These are phyloP conservation scores for Larix sibirica DNA, from an alignment of 83 land plant genomes.

Conservation along the genomic window DNA sequence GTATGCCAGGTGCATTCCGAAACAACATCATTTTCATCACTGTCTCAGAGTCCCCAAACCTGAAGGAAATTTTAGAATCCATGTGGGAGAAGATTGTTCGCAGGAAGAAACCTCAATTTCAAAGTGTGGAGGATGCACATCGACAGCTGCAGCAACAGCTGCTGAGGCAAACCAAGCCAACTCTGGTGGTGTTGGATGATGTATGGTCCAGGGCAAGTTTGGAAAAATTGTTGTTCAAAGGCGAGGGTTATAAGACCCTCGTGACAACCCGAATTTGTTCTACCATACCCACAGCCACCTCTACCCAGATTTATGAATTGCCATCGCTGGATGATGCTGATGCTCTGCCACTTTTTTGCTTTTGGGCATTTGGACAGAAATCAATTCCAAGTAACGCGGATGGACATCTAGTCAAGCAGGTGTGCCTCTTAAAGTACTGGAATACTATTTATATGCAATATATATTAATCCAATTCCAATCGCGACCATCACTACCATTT, in stretches of 20 bases:
- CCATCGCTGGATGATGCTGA: background rate
- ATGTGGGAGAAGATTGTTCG: background rate
- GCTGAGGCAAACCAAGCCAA: background rate
- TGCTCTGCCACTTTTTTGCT: constrained; percentile 9
- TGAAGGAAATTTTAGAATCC: background rate
- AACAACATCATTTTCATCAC: constrained; percentile 1
- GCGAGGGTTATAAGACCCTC: background rate
- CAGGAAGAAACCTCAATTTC: background rate
- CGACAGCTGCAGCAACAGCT: background rate
- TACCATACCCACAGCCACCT: background rate
- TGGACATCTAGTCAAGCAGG: background rate
- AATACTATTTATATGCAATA: too few species aligned
- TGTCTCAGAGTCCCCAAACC: background rate
- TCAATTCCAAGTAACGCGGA: background rate
- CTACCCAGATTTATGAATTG: background rate
- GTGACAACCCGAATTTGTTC: background rate
- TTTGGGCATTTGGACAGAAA: background rate
- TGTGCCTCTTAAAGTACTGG: background rate
- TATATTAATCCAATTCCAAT: too few species aligned
- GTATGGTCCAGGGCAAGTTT: constrained; percentile 1
- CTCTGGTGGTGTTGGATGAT: constrained; percentile 12
- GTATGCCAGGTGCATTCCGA: background rate
- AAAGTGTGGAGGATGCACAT: background rate
- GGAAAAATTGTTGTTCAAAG: background rate
- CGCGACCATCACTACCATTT: too few species aligned